A percentile compares a stretch with the other conserved stretches of the same genome.
Evolutionary conservation across 106 monocot species (phyloP).

Genomic region (Allium cepa): DNA sequence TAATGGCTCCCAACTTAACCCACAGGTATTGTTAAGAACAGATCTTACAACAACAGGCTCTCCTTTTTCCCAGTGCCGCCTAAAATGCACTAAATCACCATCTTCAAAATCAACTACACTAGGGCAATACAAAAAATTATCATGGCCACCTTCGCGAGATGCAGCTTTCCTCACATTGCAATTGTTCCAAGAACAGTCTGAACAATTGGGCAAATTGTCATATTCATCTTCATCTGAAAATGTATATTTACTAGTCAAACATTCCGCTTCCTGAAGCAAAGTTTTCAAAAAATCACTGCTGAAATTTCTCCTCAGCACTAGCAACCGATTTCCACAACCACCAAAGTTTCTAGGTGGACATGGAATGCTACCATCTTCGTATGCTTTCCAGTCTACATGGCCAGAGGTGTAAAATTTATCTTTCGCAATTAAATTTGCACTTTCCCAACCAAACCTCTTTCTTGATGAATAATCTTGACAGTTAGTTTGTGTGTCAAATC

Average conservation of each 20-base stretch:
- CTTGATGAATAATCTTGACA: neutral
- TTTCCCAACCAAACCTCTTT: constrained; percentile 25
- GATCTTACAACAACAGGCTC: constrained; percentile 31
- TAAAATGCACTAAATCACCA: constrained; percentile 26
- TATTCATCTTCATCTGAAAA: constrained; percentile 2
- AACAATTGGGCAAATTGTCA: constrained; percentile 9
- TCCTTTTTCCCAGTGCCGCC: constrained; percentile 29
- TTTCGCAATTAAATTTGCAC: constrained; percentile 11
- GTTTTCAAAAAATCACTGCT: constrained; percentile 27
- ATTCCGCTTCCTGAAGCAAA: constrained; percentile 24
- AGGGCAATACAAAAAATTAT: constrained; percentile 30
- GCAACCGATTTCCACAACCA: constrained; percentile 25
- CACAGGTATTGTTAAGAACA: constrained; percentile 29
- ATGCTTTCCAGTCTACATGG: constrained; percentile 22
- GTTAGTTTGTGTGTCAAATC: neutral
- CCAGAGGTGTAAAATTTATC: neutral
- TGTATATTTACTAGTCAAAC: constrained; percentile 9
- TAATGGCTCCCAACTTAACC: constrained; percentile 40
- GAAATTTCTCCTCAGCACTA: constrained; percentile 19
- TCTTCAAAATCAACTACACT: constrained; percentile 14
- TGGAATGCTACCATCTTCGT: constrained; percentile 27
- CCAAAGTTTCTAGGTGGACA: constrained; percentile 26
- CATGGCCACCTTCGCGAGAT: constrained; percentile 10
- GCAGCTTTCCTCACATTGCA: constrained; percentile 14
- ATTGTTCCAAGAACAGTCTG: constrained; percentile 4